Conservation (phyloP, 2,329 filamentous ascomycete genomes). For the Cladobotryum protrusum region DNA sequence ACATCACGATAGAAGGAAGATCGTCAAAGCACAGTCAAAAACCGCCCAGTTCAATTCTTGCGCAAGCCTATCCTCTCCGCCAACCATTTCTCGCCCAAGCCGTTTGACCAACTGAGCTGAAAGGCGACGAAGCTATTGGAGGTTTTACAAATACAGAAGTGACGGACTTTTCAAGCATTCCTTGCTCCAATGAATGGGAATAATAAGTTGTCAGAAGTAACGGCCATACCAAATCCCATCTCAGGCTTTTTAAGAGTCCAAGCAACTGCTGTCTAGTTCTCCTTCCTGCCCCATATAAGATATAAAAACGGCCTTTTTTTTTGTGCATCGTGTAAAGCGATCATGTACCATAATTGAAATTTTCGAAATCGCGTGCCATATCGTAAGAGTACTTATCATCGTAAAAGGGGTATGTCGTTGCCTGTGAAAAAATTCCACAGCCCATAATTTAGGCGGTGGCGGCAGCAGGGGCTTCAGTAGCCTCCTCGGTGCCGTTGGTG, state of each 20-base stretch:
- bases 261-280: constrained; percentile 22
- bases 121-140: constrained; percentile 24
- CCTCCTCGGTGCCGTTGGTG: constrained; percentile 37
- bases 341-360: constrained; percentile 34
- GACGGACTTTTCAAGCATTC: constrained; percentile 21
- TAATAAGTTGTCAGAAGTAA: constrained; percentile 25
- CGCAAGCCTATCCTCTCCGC: constrained; percentile 28
- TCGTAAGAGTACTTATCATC: constrained; percentile 31
- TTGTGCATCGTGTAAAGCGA: constrained; percentile 23
- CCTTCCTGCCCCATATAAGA: constrained; percentile 19
- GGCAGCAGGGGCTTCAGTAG: constrained; percentile 18
- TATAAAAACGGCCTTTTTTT: constrained; percentile 19
- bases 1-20: no score
- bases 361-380: constrained; percentile 35
- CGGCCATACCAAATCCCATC: constrained; percentile 22
- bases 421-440: constrained; percentile 19
- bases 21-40: constrained; percentile 17
- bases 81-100: constrained; percentile 26
- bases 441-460: constrained; percentile 27
- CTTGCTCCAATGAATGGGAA: constrained; percentile 22
- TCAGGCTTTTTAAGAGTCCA: constrained; percentile 21
- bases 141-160: constrained; percentile 30
- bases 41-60: constrained; percentile 27
- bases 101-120: constrained; percentile 32
- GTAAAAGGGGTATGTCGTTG: constrained; percentile 19